Evolutionary conservation across 1,284 basidiomycete species (phyloP), one percentile per base, ranked within the genome.

Genomic region (Hemileia vastatrix): DNA sequence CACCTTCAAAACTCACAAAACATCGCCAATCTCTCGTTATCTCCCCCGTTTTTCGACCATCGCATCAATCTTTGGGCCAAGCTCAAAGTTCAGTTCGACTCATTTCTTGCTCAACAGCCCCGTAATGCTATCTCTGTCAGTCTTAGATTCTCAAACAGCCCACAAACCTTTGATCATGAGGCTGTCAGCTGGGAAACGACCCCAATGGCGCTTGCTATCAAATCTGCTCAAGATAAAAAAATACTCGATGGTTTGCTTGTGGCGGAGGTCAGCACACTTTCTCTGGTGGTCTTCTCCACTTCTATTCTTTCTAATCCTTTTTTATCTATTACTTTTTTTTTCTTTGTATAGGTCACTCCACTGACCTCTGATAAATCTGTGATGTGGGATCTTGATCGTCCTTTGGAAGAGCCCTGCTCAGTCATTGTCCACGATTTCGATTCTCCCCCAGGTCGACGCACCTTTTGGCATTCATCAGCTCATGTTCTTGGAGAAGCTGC

Each of bases 381-480:
- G 56, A 82, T 99, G 1, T 98, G 93, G 92, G 95, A 99, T 77
- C 81, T 98, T 24, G 90, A 94, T 70, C 83, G 95, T 62, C 94
- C 94, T 0, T 81, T 99, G 21, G 95, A 97, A 78, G 80, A 78
- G 33, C 85, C 87, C 1, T 86, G 84, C 72, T 84, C 83, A 68
- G 82, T 99, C 49, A 86, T 92, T 69, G 76, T 99, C 21, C 82
- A 98, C 58, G 90, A 96, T 78, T 99, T 98, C 73, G 91, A 97
- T 57, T 84, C 93, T 67, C 86, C 88, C 6, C 92, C 97, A 81
- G 94, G 92, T 83, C 71, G 68, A 71, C 77, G 40, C 18, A 95
- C 98, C 36, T 99, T 98, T 80, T 99, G 95, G 95, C 95, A 98
- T 76, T 97, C 94, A 23, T 97, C 93, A 9, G 95, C 95, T 0